These are phyloP conservation scores for Leishmania tarentolae DNA, from an alignment of 208 protist species.

Conservation along the genomic window DNA sequence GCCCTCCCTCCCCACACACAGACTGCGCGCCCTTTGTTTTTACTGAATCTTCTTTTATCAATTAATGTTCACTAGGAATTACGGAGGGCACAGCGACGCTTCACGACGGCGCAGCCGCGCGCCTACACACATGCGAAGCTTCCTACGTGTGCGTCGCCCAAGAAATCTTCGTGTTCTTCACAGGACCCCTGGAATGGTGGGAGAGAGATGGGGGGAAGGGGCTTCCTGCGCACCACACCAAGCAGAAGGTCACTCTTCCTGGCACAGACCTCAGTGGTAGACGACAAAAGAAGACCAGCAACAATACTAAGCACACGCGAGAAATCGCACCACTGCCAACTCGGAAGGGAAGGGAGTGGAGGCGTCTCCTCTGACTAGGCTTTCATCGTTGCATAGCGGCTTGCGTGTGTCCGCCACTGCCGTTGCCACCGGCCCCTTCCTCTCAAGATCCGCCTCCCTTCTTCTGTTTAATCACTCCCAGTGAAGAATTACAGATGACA, in stretches of 20 bases:
- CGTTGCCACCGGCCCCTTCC: neutral
- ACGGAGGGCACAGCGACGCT: neutral
- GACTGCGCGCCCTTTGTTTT: neutral
- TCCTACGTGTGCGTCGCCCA: neutral
- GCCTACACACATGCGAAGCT: neutral
- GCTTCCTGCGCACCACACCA: neutral
- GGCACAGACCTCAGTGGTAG: neutral
- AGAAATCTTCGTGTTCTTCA: neutral
- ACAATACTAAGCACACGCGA: neutral
- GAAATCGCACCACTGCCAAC: neutral
- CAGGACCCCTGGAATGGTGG: neutral
- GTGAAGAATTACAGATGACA: neutral
- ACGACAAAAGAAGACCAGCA: neutral
- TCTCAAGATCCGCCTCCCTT: neutral
- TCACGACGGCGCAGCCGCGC: neutral
- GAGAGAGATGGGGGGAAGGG: neutral
- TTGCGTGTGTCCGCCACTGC: too few species aligned
- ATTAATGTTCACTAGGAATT: constrained; percentile 6
- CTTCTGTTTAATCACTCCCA: neutral
- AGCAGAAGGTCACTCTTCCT: neutral
- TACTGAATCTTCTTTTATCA: neutral
- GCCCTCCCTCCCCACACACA: too few species aligned
- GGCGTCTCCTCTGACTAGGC: neutral
- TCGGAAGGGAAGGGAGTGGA: neutral
- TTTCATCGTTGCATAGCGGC: neutral